A percentile compares a stretch with the other conserved stretches of the same genome.
phyloP scores from a whole-genome alignment of 345 rosid genomes.

The Gossypium anomalum region DNA sequence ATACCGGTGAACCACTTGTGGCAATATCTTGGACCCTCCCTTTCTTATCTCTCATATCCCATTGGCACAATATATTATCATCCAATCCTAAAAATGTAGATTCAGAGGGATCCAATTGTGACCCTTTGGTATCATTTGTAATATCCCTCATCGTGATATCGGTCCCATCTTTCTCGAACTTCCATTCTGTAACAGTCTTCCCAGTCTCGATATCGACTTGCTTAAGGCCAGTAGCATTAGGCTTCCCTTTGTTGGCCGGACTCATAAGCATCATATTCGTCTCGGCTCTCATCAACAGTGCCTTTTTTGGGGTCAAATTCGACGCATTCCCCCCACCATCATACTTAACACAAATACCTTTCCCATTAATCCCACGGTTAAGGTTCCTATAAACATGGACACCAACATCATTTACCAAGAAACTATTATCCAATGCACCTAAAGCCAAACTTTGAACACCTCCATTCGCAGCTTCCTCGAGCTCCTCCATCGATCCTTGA shows the following conservation, averaged over 20 bases:
- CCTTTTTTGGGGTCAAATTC: constrained; percentile 66
- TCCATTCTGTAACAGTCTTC: constrained; percentile 86
- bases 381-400: constrained; percentile 81
- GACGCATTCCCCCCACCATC: constrained; percentile 33
- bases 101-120: constrained; percentile 94
- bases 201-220: constrained; percentile 87
- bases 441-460: constrained; percentile 88
- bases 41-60: constrained; percentile 90
- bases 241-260: constrained; percentile 70
- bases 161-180: constrained; percentile 86
- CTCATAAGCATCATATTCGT: constrained; percentile 97
- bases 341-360: constrained; percentile 65
- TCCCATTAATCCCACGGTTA: constrained; percentile 68
- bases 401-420: constrained; percentile 81
- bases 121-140: constrained; percentile 74
- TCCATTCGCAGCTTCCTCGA: constrained; percentile 83
- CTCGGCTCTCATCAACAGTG: constrained; percentile 87
- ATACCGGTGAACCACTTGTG: constrained; percentile 51
- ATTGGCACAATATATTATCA: constrained; percentile 88
- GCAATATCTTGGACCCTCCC: constrained; percentile 79
- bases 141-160: constrained; percentile 82
- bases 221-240: constrained; percentile 61
- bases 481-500: constrained; percentile 63
- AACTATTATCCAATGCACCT: constrained; percentile 87
- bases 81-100: constrained; percentile 87